Conservation (phyloP, 2,329 filamentous ascomycete genomes). For the Hyphodiscus sp. region DNA sequence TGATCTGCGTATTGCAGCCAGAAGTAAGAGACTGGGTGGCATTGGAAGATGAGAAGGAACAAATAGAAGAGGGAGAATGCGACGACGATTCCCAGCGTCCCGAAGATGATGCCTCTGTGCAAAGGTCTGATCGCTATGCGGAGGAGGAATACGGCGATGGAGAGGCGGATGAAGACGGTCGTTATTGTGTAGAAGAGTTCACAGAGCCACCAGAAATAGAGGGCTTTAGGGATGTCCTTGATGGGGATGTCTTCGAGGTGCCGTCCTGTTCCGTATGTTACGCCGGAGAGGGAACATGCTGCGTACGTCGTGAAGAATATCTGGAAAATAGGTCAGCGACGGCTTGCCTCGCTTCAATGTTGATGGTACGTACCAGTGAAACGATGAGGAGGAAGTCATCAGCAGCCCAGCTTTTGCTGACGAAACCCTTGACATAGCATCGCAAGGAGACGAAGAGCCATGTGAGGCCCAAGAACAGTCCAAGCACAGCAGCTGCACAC, state of each 20-base stretch:
- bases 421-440: constrained; percentile 18
- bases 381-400: constrained; percentile 21
- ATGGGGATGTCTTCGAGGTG: constrained; percentile 12
- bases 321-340: constrained; percentile 5
- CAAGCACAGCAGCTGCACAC: constrained; percentile 13
- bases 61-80: constrained; percentile 42
- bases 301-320: constrained; percentile 17
- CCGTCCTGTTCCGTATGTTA: constrained; percentile 19
- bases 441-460: constrained; percentile 21
- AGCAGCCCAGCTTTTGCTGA: constrained; percentile 20
- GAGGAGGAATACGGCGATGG: constrained; percentile 47
- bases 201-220: constrained; percentile 44
- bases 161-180: constrained; percentile 35
- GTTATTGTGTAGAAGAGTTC: constrained; percentile 47
- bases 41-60: constrained; percentile 47
- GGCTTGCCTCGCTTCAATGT: neutral
- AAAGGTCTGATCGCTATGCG: constrained; percentile 40
- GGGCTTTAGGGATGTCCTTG: constrained; percentile 13
- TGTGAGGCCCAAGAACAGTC: constrained; percentile 17
- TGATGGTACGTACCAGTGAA: constrained; percentile 14
- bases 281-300: constrained; percentile 9
- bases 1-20: constrained; percentile 34
- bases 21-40: constrained; percentile 43
- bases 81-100: constrained; percentile 39
- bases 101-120: constrained; percentile 41